phyloP scores from a whole-genome alignment of 176 grass and related monocot genomes.

The Leersia perrieri region DNA sequence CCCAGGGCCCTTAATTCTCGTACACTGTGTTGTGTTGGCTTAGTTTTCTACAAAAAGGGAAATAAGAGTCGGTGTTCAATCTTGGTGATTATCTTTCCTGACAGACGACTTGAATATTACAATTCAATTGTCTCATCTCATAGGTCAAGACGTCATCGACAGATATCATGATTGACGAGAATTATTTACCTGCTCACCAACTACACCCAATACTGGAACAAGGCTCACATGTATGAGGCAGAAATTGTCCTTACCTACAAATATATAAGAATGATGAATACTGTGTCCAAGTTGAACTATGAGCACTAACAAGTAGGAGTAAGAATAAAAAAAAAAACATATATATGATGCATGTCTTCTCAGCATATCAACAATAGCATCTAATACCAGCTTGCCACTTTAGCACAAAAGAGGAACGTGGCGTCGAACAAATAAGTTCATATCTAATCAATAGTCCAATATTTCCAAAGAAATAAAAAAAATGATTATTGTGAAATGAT shows the following conservation, averaged over 20 bases:
- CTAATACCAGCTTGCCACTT: neutral
- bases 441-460: conserved; percentile 2
- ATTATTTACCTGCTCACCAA: conserved; percentile 95
- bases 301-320: neutral
- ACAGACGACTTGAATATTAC: conserved; percentile 9
- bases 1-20: conserved; percentile 91
- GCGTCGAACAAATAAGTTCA: neutral
- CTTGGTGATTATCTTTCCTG: neutral
- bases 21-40: conserved; percentile 98
- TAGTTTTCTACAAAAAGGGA: conserved; percentile 78
- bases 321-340: neutral
- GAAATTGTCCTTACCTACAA: conserved; percentile 92
- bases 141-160: neutral
- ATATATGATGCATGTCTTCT: neutral
- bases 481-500: neutral
- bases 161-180: conserved; percentile 20
- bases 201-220: conserved; percentile 89
- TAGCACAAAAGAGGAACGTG: conserved; percentile 11
- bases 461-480: conserved; percentile 22
- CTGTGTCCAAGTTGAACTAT: neutral
- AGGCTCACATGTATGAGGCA: conserved; percentile 99
- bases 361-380: neutral
- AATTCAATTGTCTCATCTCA: neutral
- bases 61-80: conserved; percentile 6
- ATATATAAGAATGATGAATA: conserved; percentile 24